Evolutionary conservation across 202 grass and related monocot genomes (phyloP).

Genomic region (Dendrocalamus latiflorus): DNA sequence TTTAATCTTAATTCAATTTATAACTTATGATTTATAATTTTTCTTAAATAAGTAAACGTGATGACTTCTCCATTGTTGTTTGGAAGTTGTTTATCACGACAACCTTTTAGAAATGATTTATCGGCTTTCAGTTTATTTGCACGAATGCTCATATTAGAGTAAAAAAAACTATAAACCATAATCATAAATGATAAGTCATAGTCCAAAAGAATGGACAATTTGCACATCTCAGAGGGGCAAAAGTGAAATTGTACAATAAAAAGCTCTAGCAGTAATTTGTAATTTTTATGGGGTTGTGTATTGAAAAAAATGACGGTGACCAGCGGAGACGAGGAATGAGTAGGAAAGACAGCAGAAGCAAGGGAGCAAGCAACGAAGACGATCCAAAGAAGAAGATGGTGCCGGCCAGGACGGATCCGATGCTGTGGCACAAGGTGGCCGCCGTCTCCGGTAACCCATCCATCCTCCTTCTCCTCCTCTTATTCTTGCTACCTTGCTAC

Average conservation of each 20-base stretch:
- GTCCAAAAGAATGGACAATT: background rate
- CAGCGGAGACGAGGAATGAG: background rate
- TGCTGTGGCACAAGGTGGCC: conserved; percentile 89
- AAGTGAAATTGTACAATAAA: background rate
- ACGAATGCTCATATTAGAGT: too few species aligned
- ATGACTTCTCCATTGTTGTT: too few species aligned
- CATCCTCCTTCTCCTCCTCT: background rate
- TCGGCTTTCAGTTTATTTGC: too few species aligned
- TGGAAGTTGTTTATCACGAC: too few species aligned
- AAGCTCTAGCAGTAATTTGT: background rate
- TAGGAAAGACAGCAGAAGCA: background rate
- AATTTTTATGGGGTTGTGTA: background rate
- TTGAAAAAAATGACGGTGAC: background rate
- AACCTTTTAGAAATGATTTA: too few species aligned
- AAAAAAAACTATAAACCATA: too few species aligned
- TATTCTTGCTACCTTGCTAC: background rate
- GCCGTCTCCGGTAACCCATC: conserved; percentile 62
- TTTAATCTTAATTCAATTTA: too few species aligned
- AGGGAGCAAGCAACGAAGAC: background rate
- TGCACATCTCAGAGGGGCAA: background rate
- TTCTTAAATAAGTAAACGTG: too few species aligned
- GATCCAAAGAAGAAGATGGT: conserved; percentile 21
- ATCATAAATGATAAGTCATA: too few species aligned
- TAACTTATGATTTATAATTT: too few species aligned
- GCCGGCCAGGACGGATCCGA: conserved; percentile 43